Percentiles rank a stretch among this genome's conserved stretches.
Conservation (phyloP, 371 early-diverging fungal genomes). For the Actinomortierella wolfii region DNA sequence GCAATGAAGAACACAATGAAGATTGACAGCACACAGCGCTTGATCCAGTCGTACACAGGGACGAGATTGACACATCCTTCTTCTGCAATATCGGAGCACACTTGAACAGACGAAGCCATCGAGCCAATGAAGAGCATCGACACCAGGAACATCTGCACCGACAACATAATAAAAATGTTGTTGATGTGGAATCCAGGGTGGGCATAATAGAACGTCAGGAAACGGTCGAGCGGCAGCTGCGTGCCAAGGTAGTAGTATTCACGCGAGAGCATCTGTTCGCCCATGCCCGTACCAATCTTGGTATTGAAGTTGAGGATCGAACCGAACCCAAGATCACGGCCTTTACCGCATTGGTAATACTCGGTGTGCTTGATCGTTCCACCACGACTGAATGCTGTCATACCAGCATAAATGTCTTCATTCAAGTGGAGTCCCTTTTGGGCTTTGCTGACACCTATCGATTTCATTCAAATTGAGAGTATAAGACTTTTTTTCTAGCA, state of each 20-base stretch:
- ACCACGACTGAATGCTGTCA: conserved; percentile 86
- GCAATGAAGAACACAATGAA: conserved; percentile 80
- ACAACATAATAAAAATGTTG: conserved; percentile 88
- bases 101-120: conserved; percentile 64
- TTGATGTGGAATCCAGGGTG: conserved; percentile 93
- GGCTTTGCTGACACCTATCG: conserved; percentile 78
- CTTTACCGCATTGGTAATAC: conserved; percentile 93
- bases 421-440: conserved; percentile 92
- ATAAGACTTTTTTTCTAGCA: background rate
- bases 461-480: background rate
- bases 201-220: conserved; percentile 89
- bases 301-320: conserved; percentile 89
- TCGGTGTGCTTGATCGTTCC: conserved; percentile 91
- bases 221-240: conserved; percentile 81
- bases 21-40: conserved; percentile 80
- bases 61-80: conserved; percentile 76
- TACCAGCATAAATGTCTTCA: conserved; percentile 94
- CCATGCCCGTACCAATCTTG: conserved; percentile 94
- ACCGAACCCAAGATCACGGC: conserved; percentile 90
- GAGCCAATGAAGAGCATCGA: conserved; percentile 77
- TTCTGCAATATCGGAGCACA: conserved; percentile 53
- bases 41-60: conserved; percentile 83
- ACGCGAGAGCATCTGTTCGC: conserved; percentile 90
- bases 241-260: conserved; percentile 91
- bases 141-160: conserved; percentile 85